Percentiles rank a stretch among this genome's conserved stretches.
Evolutionary conservation across 1,139 yeast genomes (phyloP).

Genomic region (Pneumocystis murina): DNA sequence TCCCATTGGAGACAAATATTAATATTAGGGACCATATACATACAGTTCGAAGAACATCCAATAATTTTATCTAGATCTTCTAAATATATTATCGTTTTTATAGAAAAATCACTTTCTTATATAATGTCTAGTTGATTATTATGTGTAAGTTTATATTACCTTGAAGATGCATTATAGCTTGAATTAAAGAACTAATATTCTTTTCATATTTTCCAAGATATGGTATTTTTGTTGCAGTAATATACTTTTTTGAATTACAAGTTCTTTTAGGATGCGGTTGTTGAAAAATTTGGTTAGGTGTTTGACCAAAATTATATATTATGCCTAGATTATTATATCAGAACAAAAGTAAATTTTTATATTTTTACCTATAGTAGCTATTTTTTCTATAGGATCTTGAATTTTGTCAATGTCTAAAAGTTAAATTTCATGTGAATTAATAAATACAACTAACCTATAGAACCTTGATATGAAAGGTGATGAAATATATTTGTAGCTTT

Average conservation of each 20-base stretch:
- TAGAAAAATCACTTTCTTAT: background rate
- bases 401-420: slow-evolving; percentile 45
- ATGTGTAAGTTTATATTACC: background rate
- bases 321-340: slow-evolving; percentile 27
- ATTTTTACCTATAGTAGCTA: slow-evolving; percentile 42
- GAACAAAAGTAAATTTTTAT: background rate
- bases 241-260: slow-evolving; percentile 21
- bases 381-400: slow-evolving; percentile 53
- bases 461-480: slow-evolving; percentile 68
- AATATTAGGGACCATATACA: background rate
- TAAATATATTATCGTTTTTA: background rate
- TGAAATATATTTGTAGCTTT: slow-evolving; percentile 60
- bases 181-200: slow-evolving; percentile 1
- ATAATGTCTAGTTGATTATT: background rate
- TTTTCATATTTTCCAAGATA: slow-evolving; percentile 9
- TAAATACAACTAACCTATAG: slow-evolving; percentile 27
- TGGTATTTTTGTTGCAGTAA: slow-evolving; percentile 2
- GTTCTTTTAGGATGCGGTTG: slow-evolving; percentile 43
- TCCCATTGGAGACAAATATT: background rate
- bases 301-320: slow-evolving; percentile 81
- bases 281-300: slow-evolving; percentile 56
- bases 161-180: slow-evolving; percentile 3
- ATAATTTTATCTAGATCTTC: background rate
- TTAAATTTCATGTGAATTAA: background rate
- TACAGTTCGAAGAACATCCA: background rate